phyloP scores from a whole-genome alignment of 2,329 filamentous ascomycete genomes.

The Apiospora pterosperma region DNA sequence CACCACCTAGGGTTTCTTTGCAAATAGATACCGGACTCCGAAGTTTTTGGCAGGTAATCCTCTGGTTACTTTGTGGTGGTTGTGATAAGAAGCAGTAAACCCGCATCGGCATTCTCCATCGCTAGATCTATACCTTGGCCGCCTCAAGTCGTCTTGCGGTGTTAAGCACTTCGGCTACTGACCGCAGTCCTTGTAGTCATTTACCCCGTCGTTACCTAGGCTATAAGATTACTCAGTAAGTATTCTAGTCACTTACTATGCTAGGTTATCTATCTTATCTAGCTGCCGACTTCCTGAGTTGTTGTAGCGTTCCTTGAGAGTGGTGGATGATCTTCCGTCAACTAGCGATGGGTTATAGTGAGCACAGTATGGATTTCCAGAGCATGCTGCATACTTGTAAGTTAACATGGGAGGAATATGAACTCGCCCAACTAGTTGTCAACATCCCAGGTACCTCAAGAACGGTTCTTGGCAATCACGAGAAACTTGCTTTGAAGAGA shows the following conservation, averaged over 20 bases:
- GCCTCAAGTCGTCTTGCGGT: neutral
- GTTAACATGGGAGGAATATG: neutral
- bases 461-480: neutral
- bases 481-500: neutral
- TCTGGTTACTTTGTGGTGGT: neutral
- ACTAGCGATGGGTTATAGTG: neutral
- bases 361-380: neutral
- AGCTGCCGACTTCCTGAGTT: neutral
- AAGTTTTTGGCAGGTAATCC: neutral
- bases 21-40: neutral
- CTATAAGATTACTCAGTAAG: neutral
- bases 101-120: no score
- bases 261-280: neutral
- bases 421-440: neutral
- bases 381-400: neutral
- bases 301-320: neutral
- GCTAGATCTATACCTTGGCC: neutral
- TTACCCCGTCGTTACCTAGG: neutral
- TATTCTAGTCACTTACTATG: neutral
- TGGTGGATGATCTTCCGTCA: neutral
- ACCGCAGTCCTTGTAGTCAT: neutral
- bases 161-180: neutral
- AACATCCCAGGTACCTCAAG: neutral
- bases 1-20: neutral
- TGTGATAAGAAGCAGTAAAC: neutral